Base-by-base conservation (phyloP, 805 yeast species). In the Saccharomycopsis malanga region DNA sequence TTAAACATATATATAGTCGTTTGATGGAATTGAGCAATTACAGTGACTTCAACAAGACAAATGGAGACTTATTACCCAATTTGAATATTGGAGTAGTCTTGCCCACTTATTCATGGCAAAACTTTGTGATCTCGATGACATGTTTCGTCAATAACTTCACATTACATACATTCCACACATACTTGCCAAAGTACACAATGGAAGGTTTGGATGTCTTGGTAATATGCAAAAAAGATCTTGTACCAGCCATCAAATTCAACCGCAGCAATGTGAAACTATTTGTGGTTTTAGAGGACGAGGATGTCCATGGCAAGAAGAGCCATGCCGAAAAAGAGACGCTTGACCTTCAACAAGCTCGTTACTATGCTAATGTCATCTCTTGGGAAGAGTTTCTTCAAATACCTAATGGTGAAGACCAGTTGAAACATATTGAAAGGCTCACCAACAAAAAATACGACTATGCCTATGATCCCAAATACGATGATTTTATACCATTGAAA, bases 111-210 rank as follows among this genome's bases (percentile, higher is more conserved):
- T 18, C 40, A 2, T 40, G 25, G 17, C 34, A 46, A 5, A 38
- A 37, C 27, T 43, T 52, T 32, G 10, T 52, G 20, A 10, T 45
- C 17, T 20, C 43, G 14, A 46, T 52, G 53, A 20, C 55, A 3
- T 43, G 55, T 39, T 46, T 49, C 39, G 14, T 52, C n/a, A 42
- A 44, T 44, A 49, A 41, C 17, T 17, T 46, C 9, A 39, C 45
- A 22, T 23, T 46, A 27, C 55, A 52, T 30, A 39, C 46, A 6
- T 45, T 50, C 30, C 48, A 49, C 34, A 29, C 21, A 14, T 42
- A 48, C 25, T 17, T 51, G 39, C 17, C 37, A 3, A 18, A 25
- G 21, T 22, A 25, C n/a, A 14, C 36, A 5, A 14, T 23, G 27
- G 46, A 46, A 3, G 17, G 7, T 5, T 22, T 42, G 5, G 48